Evolutionary conservation across 257 asterid genomes (phyloP).

Genomic region (Osmanthus fragrans): DNA sequence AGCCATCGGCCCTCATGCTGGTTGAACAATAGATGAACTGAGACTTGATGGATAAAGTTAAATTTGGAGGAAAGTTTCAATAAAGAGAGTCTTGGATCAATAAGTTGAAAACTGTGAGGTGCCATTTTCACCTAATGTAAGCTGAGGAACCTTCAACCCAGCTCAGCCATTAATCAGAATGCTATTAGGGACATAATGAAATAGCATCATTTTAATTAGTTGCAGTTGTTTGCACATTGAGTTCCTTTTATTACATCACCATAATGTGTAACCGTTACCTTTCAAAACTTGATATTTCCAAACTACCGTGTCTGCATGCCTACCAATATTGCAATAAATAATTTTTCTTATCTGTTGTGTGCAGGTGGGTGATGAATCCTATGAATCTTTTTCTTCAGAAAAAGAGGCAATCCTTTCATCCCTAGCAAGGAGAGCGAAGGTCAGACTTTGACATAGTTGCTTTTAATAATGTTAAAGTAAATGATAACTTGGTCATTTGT

Average conservation of each 20-base stretch:
- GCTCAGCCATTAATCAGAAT: neutral
- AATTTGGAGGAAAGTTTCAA: neutral
- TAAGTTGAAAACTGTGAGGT: neutral
- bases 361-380: conserved; percentile 96
- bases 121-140: neutral
- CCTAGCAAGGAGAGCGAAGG: conserved; percentile 89
- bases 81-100: neutral
- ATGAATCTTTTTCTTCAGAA: conserved; percentile 72
- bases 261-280: neutral
- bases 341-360: neutral
- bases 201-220: neutral
- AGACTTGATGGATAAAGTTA: neutral
- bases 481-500: neutral
- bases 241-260: neutral
- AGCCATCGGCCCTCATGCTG: neutral
- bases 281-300: neutral
- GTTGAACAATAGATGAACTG: neutral
- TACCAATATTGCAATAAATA: neutral
- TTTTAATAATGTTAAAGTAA: neutral
- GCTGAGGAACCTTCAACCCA: neutral
- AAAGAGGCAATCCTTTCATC: conserved; percentile 83
- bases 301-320: neutral
- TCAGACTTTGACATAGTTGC: conserved; percentile 34
- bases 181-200: neutral
- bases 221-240: neutral